Percentiles rank a stretch among this genome's conserved stretches.
phyloP scores from a whole-genome alignment of 495 filamentous ascomycete species.

The Neohortaea acidophila region DNA sequence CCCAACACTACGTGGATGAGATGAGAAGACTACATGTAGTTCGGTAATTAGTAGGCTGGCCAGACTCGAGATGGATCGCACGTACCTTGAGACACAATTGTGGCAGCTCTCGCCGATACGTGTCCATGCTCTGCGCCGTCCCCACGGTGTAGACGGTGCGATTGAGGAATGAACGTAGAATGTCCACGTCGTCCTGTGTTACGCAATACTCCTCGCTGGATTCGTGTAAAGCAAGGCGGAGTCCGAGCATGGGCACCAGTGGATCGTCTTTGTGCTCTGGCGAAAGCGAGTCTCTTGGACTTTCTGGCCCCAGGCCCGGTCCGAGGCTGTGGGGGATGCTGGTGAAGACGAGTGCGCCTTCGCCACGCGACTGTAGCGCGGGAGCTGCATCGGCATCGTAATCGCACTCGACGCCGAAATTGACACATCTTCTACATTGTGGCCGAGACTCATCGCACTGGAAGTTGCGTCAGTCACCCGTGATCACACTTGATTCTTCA shows the following conservation, averaged over 20 bases:
- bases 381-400: constrained; percentile 21
- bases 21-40: constrained; percentile 18
- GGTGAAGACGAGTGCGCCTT: constrained; percentile 18
- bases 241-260: constrained; percentile 9
- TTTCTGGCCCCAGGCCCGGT: constrained; percentile 3
- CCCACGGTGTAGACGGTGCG: constrained; percentile 30
- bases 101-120: constrained; percentile 21
- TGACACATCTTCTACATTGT: constrained; percentile 28
- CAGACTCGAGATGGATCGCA: too few species aligned
- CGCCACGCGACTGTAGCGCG: constrained; percentile 25
- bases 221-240: constrained; percentile 11
- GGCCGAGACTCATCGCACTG: constrained; percentile 36
- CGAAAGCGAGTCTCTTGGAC: constrained; percentile 7
- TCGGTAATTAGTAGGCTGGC: background rate
- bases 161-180: constrained; percentile 25
- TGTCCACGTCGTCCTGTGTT: constrained; percentile 18
- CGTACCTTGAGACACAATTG: background rate
- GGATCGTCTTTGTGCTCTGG: constrained; percentile 2
- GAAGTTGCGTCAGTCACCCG: background rate
- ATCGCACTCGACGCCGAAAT: constrained; percentile 31
- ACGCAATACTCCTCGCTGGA: constrained; percentile 21
- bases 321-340: background rate
- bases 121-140: constrained; percentile 15
- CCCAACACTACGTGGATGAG: constrained; percentile 29
- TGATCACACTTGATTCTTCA: background rate